Base-by-base conservation (phyloP, 805 yeast genomes). In the Starmerella geochares region DNA sequence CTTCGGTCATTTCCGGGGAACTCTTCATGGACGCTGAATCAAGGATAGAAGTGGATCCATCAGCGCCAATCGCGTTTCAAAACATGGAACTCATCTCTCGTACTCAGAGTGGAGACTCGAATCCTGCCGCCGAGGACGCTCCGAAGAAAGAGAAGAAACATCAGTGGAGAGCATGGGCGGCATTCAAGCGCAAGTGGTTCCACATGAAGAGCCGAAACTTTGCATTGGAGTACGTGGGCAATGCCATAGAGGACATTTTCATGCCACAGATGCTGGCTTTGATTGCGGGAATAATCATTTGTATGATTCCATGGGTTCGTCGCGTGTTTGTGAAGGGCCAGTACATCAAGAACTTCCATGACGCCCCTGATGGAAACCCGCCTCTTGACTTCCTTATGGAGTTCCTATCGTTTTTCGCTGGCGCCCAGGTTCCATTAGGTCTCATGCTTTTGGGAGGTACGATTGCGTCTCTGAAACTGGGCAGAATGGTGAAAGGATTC, bases 391-490 rank as follows among this genome's bases (percentile, higher is more conserved):
- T 88, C 56, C 49, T 88, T 4, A 83, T 90, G 78, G 95, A 90
- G 62, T 78, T 81, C 56, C 72, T 90, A 0, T 62, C 76, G 2
- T 90, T 90, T 62, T 69, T 90, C 7, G 95, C 95, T 0, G 78
- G 78, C 24, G 96, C 96, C 0, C 78, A 84, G 45, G 95, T 90
- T 29, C 97, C 96, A 0, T 65, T 86, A 51, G 97, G 96, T 0
- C 69, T 90, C 53, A 63, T 86, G 40, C 61, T 90, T 51, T 65
- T 90, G 25, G 97, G 97, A 1, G 95, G 90, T 16, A 86, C 95
- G 1, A 78, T 90, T 37, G 83, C 95, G 0, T 69, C 96, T 43
- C 71, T 90, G 46, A 68, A 77, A 54, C 65, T 87, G 19, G 70
- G 68, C 6, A 60, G 69, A 4, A 67, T 87, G 58, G 86, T 88